Base-by-base conservation (phyloP, 2,329 filamentous ascomycete species). In the Aspergillus oerlinghausenensis region DNA sequence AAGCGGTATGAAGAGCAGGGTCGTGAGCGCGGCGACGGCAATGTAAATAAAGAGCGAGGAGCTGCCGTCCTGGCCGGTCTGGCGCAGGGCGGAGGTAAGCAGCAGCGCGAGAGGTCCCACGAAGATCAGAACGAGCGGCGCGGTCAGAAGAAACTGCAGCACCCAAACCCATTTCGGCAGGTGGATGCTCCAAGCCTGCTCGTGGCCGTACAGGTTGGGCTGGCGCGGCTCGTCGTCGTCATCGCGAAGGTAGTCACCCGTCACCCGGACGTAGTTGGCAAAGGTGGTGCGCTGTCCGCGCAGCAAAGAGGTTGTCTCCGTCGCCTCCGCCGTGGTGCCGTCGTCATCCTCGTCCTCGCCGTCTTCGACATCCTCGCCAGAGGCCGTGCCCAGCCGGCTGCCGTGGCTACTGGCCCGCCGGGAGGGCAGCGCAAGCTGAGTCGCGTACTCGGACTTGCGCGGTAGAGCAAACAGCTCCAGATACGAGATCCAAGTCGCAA, bases 131-230 rank as follows among this genome's bases (percentile, higher is more conserved):
- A 87, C 84, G 52, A 96, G 84, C 0, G 92, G 92, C 0, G 85
- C 89, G 9, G 95, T 77, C 17, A 97, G 70, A 3, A 97, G 77
- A 62, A 97, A 88, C 67, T 99, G 92, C 19, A 96, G 65, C 45
- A 94, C 73, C 94, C 94, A 99, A 19, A 89, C 86, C 88, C 89
- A 97, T 48, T 82, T 84, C 1, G 91, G 90, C 54, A 97, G 77
- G 40, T 82, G 82, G 3, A 83, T 83, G 52, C 91, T 96, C 94
- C 94, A 99, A 14, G 82, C 77, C 72, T 97, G 94, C 70, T 97
- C 94, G 53, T 84, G 77, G 11, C 83, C 83, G 67, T 87, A 92
- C 6, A 80, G 75, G 56, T 74, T 65, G 68, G 66, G 60, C 52
- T 71, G 66, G 40, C 65, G 57, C 49, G 70, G 56, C 54, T 63